phyloP scores from a whole-genome alignment of 2,329 filamentous ascomycete species.

The Aspergillus sclerotialis region DNA sequence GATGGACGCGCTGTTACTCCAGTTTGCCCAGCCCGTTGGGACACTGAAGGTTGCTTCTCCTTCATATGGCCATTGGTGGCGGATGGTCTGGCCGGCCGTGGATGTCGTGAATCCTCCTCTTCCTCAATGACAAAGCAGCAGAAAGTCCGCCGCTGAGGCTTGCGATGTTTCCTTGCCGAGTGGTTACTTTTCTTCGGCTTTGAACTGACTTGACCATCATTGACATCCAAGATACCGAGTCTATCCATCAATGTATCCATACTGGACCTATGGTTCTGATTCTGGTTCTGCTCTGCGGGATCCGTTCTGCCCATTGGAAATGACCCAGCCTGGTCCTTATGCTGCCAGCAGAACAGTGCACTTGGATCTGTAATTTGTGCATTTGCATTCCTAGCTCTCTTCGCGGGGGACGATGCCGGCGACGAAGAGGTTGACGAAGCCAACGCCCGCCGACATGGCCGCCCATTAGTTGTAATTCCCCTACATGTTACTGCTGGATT shows the following conservation, averaged over 20 bases:
- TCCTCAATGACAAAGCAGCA: constrained; percentile 29
- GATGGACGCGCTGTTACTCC: not conserved
- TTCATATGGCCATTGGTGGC: constrained; percentile 1
- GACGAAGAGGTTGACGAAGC: constrained; percentile 37
- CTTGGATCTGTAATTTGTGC: constrained; percentile 20
- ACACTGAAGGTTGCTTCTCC: not conserved
- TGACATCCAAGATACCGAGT: constrained; percentile 65
- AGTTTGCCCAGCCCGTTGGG: not conserved
- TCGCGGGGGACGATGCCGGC: constrained; percentile 16
- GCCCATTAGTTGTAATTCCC: constrained; percentile 76
- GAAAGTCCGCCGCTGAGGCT: constrained; percentile 16
- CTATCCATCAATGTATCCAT: constrained; percentile 80
- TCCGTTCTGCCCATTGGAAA: no score
- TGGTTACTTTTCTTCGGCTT: constrained; percentile 5
- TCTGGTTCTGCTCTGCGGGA: constrained; percentile 33
- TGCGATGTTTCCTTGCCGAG: not conserved
- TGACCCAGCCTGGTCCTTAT: constrained; percentile 70
- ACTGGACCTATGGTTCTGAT: constrained; percentile 59
- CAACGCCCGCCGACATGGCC: constrained; percentile 71
- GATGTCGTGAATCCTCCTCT: constrained; percentile 18
- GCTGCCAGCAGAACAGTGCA: constrained; percentile 81
- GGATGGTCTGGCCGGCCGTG: constrained; percentile 8
- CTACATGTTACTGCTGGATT: constrained; percentile 78
- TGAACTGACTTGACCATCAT: constrained; percentile 22
- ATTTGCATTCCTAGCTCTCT: constrained; percentile 18